Evolutionary conservation across 148 eudicot genomes (phyloP).

Genomic region (Talinum fruticosum): DNA sequence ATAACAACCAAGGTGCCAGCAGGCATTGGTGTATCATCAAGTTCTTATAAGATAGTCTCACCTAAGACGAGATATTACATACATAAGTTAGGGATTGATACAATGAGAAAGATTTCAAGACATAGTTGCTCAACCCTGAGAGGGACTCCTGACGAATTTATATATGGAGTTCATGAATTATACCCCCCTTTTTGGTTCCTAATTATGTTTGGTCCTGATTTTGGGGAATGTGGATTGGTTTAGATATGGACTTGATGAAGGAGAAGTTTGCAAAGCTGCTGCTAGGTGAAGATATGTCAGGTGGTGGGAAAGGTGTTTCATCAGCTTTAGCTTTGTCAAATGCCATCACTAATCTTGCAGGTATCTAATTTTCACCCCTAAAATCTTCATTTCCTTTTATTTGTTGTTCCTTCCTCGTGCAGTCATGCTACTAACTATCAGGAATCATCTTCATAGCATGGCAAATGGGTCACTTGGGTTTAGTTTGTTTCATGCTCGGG

Average conservation of each 20-base stretch:
- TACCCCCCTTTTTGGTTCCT: too few species aligned
- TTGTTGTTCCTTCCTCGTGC: neutral
- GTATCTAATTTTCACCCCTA: conserved; percentile 22
- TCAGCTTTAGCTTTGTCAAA: conserved; percentile 79
- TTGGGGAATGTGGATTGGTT: conserved; percentile 3
- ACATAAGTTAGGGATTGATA: neutral
- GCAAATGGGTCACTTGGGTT: too few species aligned
- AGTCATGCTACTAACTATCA: neutral
- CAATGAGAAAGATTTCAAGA: neutral
- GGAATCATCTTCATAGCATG: too few species aligned
- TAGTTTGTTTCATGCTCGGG: too few species aligned
- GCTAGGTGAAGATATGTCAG: conserved; percentile 76
- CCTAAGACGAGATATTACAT: too few species aligned
- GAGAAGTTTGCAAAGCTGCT: conserved; percentile 70
- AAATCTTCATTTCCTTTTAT: neutral
- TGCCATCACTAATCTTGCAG: conserved; percentile 80
- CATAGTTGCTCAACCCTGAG: neutral
- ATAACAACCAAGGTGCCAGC: too few species aligned
- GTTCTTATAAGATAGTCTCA: too few species aligned
- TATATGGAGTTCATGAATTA: too few species aligned
- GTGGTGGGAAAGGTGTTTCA: conserved; percentile 82
- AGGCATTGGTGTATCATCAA: too few species aligned
- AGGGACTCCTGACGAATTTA: too few species aligned
- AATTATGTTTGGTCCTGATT: neutral
- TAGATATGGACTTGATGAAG: conserved; percentile 65